Evolutionary conservation across 1,284 basidiomycete genomes (phyloP).

Genomic region (Ceratobasidium sp.): DNA sequence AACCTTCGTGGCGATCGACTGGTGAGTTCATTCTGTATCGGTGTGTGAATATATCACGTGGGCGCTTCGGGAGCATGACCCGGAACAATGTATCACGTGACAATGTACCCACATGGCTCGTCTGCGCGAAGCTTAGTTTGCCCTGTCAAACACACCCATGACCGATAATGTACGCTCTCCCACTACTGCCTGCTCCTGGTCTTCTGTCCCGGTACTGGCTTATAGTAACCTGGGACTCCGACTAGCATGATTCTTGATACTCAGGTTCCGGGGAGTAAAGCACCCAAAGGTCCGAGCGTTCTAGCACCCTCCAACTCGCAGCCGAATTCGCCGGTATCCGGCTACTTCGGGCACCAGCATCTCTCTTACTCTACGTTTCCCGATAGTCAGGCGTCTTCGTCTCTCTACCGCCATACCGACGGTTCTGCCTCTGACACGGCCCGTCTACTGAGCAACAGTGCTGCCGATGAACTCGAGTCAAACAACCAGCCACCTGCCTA

Average conservation of each 20-base stretch:
- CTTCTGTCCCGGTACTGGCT: no score
- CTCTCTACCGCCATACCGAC: neutral
- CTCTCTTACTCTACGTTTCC: constrained; percentile 19
- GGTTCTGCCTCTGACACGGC: neutral
- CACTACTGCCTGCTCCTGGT: no score
- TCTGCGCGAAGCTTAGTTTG: no score
- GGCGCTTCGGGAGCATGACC: no score
- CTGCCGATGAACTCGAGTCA: neutral
- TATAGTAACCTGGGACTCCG: no score
- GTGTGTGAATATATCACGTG: no score
- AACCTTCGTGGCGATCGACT: no score
- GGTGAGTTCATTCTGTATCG: no score
- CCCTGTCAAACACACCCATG: no score
- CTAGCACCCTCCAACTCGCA: neutral
- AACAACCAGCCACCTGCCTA: constrained; percentile 18
- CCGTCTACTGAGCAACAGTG: neutral
- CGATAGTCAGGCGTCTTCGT: neutral
- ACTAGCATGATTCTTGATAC: constrained; percentile 34
- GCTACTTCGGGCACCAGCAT: neutral
- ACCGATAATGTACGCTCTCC: no score
- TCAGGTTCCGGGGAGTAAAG: neutral
- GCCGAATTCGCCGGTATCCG: neutral
- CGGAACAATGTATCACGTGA: no score
- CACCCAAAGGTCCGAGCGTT: neutral
- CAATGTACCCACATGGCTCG: no score